These are phyloP conservation scores for Thraustochytrium striatum DNA, from an alignment of 352 stramenopile genomes.

Conservation along the genomic window DNA sequence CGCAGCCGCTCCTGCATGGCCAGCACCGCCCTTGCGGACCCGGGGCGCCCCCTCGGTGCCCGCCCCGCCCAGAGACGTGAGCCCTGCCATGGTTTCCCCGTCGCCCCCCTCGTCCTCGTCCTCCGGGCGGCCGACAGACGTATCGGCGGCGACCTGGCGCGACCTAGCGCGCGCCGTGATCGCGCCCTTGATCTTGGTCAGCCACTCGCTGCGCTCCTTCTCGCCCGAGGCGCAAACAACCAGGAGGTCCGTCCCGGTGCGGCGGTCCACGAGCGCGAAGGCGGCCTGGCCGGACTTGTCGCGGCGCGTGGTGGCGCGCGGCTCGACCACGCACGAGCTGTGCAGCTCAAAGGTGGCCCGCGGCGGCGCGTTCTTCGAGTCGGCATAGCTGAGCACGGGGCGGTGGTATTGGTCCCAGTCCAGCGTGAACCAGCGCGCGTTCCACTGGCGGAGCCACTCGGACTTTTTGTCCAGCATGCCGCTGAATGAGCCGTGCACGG, in stretches of 20 bases:
- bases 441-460: conserved; percentile 46
- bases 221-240: conserved; percentile 20
- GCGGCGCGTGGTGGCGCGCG: background rate
- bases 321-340: conserved; percentile 17
- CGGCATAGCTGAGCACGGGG: conserved; percentile 14
- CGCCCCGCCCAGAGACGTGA: no score
- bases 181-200: conserved; percentile 4
- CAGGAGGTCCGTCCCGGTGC: conserved; percentile 15
- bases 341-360: conserved; percentile 14
- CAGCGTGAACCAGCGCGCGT: conserved; percentile 29
- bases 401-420: conserved; percentile 45
- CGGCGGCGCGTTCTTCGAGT: background rate
- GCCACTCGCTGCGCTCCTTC: background rate
- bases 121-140: no score
- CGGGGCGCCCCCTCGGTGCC: no score
- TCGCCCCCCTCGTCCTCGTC: no score
- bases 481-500: conserved; percentile 19
- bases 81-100: no score
- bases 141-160: background rate
- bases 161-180: conserved; percentile 14
- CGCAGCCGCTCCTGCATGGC: no score
- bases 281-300: conserved; percentile 7
- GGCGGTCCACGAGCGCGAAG: conserved; percentile 28
- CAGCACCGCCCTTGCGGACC: no score
- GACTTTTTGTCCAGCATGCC: conserved; percentile 44